Evolutionary conservation across 2,329 filamentous ascomycete species (phyloP), one percentile per base, ranked within the genome.

Genomic region (Thermothelomyces thermophilus): DNA sequence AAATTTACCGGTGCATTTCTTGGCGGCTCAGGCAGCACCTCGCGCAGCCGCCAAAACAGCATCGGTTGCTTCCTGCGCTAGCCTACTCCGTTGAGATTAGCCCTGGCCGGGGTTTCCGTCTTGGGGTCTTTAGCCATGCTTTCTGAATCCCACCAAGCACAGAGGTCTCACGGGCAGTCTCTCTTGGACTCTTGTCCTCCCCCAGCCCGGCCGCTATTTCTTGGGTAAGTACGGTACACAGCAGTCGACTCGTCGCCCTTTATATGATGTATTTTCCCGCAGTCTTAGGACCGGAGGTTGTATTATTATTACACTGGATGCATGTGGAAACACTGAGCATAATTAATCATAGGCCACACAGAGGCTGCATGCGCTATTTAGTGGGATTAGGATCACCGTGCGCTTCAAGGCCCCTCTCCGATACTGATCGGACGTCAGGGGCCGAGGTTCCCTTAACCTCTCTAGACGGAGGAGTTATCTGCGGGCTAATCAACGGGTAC

Each of bases 281-380:
- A 3, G 26, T 20, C 17, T 14, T 34, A 26, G 34, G 39, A 47
- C 46, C 11, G 41, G 28, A 41, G 24, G 20, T 5, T 43, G 34
- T 24, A 16, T 46, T 52, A 30, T 40, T 33, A 55, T 46, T 35
- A 30, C 36, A 22, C 31, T 16, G 24, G 9, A 26, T 33, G 37
- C 37, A 16, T 41, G 14, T 28, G 42, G 39, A 35, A 40, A 50
- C 49, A 44, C 30, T 39, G 46, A 46, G 26, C 42, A 46, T n/a
- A n/a, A n/a, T n/a, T n/a, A 45, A 43, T 28, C 46, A 44, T n/a
- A n/a, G n/a, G 46, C 49, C 46, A 50, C 41, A 24, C 39, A 43
- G 41, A 19, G 14, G 34, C 35, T 44, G 36, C 43, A 42, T 36
- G 20, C 36, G n/a, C 41, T 16, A 16, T n/a, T n/a, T n/a, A 37